A percentile compares a stretch with the other conserved stretches of the same genome.
These are phyloP conservation scores for Vicia sativa DNA, from an alignment of 306 rosid genomes.

Conservation along the genomic window DNA sequence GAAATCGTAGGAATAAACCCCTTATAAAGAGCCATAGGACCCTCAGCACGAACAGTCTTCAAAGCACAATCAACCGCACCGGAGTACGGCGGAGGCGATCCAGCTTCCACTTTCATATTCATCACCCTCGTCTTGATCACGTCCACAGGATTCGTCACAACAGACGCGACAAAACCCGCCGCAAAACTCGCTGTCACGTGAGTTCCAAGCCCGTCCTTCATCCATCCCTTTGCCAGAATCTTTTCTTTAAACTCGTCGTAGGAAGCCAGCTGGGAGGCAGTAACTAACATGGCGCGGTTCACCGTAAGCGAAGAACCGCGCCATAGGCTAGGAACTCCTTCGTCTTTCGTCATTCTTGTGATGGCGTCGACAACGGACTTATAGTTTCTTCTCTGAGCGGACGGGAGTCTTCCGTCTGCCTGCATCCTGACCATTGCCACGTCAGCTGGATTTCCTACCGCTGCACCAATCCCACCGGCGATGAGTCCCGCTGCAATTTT, in stretches of 20 bases:
- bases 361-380: slow-evolving; percentile 67
- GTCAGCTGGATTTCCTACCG: slow-evolving; percentile 72
- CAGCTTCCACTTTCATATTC: slow-evolving; percentile 75
- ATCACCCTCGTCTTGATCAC: slow-evolving; percentile 79
- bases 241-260: slow-evolving; percentile 71
- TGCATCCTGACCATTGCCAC: slow-evolving; percentile 85
- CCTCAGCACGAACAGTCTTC: slow-evolving; percentile 68
- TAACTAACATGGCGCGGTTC: slow-evolving; percentile 79
- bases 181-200: slow-evolving; percentile 70
- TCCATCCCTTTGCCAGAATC: slow-evolving; percentile 49
- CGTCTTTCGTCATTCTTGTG: slow-evolving; percentile 43
- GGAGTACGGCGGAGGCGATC: slow-evolving; percentile 54
- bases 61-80: slow-evolving; percentile 66
- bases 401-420: slow-evolving; percentile 74
- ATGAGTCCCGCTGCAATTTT: slow-evolving; percentile 61
- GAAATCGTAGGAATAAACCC: slow-evolving; percentile 74
- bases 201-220: slow-evolving; percentile 70
- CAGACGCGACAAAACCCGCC: slow-evolving; percentile 73
- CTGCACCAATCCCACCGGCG: slow-evolving; percentile 64
- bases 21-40: slow-evolving; percentile 72
- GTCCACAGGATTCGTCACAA: slow-evolving; percentile 68
- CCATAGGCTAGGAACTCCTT: slow-evolving; percentile 66
- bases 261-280: slow-evolving; percentile 71
- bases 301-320: slow-evolving; percentile 70
- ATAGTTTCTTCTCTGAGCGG: slow-evolving; percentile 55